These are phyloP conservation scores for Cladorrhinum samala DNA, from an alignment of 495 filamentous ascomycete species.

Conservation along the genomic window DNA sequence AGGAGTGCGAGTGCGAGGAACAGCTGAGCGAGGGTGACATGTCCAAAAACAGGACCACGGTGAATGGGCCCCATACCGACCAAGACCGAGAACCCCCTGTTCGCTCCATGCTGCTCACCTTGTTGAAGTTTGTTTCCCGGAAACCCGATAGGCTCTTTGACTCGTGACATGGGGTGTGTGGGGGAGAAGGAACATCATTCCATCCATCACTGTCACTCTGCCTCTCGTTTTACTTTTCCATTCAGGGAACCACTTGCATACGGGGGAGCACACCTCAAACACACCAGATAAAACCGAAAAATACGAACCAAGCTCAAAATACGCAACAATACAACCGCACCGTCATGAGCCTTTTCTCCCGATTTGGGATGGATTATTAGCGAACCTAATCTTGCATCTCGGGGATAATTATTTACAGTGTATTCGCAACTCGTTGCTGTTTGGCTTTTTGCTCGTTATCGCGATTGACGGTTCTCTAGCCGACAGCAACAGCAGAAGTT, in stretches of 20 bases:
- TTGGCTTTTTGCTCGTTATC: no score
- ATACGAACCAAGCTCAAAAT: no score
- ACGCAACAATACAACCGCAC: no score
- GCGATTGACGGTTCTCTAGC: no score
- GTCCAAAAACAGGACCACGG: neutral
- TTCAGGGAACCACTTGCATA: slow-evolving; percentile 11
- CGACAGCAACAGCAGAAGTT: no score
- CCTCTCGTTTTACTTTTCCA: slow-evolving; percentile 5
- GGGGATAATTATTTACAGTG: no score
- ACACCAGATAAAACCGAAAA: no score
- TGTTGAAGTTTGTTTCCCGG: neutral
- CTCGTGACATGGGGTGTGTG: neutral
- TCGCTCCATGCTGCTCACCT: no score
- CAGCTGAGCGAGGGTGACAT: neutral
- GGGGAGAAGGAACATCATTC: neutral
- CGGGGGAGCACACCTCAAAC: neutral
- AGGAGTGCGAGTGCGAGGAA: neutral
- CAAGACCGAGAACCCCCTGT: neutral
- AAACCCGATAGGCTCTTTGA: slow-evolving; percentile 16
- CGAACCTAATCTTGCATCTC: no score
- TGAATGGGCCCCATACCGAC: neutral
- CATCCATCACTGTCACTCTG: neutral
- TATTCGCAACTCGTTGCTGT: no score
- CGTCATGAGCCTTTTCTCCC: no score
- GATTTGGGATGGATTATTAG: no score